phyloP scores from a whole-genome alignment of 345 rosid species.

The Lepidium sativum region DNA sequence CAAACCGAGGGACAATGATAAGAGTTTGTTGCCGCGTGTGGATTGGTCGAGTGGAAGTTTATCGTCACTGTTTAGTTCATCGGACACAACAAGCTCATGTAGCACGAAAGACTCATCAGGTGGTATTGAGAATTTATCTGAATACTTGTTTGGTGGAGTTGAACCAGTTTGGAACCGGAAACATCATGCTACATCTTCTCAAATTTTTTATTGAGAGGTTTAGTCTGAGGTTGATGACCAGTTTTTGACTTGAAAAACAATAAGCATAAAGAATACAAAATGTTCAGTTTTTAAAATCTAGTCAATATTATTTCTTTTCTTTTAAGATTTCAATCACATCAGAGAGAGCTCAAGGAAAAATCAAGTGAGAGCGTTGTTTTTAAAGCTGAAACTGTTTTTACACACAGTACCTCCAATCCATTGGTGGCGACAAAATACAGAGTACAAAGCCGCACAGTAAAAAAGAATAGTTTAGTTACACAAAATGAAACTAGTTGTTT shows the following conservation, averaged over 20 bases:
- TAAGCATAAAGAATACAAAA: background rate
- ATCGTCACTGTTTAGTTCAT: conserved; percentile 67
- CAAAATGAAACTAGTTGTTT: background rate
- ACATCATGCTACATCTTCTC: no score
- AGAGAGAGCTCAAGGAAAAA: no score
- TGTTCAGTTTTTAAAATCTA: background rate
- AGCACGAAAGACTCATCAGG: conserved; percentile 72
- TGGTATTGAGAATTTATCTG: conserved; percentile 60
- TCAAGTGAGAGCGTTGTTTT: background rate
- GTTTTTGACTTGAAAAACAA: conserved; percentile 7
- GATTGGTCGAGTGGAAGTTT: conserved; percentile 66
- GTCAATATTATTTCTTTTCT: background rate
- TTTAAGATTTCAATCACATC: no score
- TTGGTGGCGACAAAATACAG: no score
- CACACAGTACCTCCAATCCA: background rate
- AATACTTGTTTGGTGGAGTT: conserved; percentile 59
- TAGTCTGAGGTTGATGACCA: no score
- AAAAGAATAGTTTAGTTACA: conserved; percentile 11
- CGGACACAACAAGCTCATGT: conserved; percentile 74
- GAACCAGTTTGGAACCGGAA: conserved; percentile 37
- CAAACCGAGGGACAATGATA: conserved; percentile 22
- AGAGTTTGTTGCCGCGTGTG: conserved; percentile 23
- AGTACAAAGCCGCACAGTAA: background rate
- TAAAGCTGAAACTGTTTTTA: background rate
- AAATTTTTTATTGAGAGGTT: conserved; percentile 30